Conservation (phyloP, 495 filamentous ascomycete species). For the Filosporella fistucella region DNA sequence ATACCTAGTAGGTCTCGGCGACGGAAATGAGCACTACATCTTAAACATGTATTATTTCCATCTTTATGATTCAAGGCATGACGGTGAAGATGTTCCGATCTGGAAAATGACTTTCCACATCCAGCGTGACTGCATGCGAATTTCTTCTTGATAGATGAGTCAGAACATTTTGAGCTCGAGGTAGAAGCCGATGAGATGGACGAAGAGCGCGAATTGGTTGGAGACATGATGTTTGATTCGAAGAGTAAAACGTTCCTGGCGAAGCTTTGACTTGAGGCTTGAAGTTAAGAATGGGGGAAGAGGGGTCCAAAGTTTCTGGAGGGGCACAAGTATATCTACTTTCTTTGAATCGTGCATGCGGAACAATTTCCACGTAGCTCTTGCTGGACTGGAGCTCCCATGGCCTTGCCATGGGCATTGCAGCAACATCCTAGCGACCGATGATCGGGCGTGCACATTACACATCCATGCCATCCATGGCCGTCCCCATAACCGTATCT, state of each 20-base stretch:
- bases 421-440: conserved; percentile 20
- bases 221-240: conserved; percentile 13
- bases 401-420: too few relatives aligned
- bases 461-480: too few relatives aligned
- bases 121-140: conserved; percentile 40
- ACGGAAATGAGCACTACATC: conserved; percentile 54
- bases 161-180: conserved; percentile 14
- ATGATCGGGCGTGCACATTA: conserved; percentile 16
- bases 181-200: conserved; percentile 20
- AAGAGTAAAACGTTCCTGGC: not conserved
- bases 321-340: conserved; percentile 17
- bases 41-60: conserved; percentile 47
- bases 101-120: conserved; percentile 52
- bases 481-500: conserved; percentile 1
- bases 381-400: conserved; percentile 9
- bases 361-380: conserved; percentile 14
- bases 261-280: conserved; percentile 6
- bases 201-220: conserved; percentile 14
- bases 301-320: conserved; percentile 12
- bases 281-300: conserved; percentile 3
- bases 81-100: conserved; percentile 55
- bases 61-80: conserved; percentile 54
- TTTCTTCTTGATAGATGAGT: conserved; percentile 39
- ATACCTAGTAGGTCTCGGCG: conserved; percentile 50
- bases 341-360: conserved; percentile 6